Evolutionary conservation across 2,329 filamentous ascomycete species (phyloP), one percentile per base, ranked within the genome.

Genomic region (Fusarium solani-melongenae): DNA sequence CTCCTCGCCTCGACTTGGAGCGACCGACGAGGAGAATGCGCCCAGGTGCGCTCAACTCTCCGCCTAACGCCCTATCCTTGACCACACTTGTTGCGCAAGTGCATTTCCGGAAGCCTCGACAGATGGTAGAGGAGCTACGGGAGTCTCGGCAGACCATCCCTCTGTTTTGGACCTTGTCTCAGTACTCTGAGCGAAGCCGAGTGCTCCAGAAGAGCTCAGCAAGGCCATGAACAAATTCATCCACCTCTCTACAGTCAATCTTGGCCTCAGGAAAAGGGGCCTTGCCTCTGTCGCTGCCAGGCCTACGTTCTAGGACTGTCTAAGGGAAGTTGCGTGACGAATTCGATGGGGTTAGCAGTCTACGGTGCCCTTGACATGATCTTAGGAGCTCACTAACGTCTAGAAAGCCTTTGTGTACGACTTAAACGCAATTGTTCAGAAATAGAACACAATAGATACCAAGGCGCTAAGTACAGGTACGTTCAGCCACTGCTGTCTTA

Each of bases 401-500:
- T 3, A 77, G 22, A 22, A 77, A 55, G 5, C 9, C 55, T 15
- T 72, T 38, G 11, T 61, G 66, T 12, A 75, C 51, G 5, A 29
- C 36, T 31, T 70, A 22, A 22, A 76, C 64, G n/a, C 53, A 68
- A 11, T 29, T 38, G 6, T 38, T 12, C 33, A 66, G 67, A 6
- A 39, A 46, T 4, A 27, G 46, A 12, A 41, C 20, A 11, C 17
- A 17, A 12, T 38, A 67, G 10, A 39, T 22, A 6, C 66, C 53
- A 4, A 73, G 39, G 11, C 46, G 53, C 51, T 62, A 9, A 61
- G 56, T 24, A 65, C 70, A 31, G 60, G 55, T 14, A 68, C 55
- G 31, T 61, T 72, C 31, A 66, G 62, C 2, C 72, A 72, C 33
- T 67, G 65, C 65, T 69, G 22, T 73, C 70, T 36, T 62, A 57